Evolutionary conservation across 805 yeast species (phyloP).

Genomic region (Zygosaccharomyces lentus): DNA sequence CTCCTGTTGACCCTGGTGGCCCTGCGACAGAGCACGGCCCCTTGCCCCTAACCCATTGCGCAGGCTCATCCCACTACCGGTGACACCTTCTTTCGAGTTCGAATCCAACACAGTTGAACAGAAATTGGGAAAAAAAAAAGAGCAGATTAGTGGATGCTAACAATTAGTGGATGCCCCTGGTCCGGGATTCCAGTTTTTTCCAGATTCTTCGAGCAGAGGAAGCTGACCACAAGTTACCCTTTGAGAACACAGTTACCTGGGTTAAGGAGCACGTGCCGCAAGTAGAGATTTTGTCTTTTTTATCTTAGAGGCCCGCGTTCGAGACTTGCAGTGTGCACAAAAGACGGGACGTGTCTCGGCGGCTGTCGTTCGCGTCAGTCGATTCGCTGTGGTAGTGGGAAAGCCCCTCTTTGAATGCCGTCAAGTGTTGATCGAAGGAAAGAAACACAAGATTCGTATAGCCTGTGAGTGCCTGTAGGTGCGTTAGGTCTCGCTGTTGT

Average conservation of each 20-base stretch:
- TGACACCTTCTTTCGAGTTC: background rate
- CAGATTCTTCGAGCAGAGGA: background rate
- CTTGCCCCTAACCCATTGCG: background rate
- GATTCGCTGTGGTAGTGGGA: slow-evolving; percentile 13
- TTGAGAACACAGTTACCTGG: background rate
- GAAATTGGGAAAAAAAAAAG: background rate
- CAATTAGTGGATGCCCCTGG: slow-evolving; percentile 6
- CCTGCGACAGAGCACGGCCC: background rate
- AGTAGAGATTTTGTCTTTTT: background rate
- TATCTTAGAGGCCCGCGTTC: background rate
- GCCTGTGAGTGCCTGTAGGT: slow-evolving; percentile 18
- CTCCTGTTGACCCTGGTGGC: slow-evolving; percentile 2
- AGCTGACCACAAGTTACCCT: background rate
- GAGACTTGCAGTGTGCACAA: background rate
- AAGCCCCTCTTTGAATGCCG: slow-evolving; percentile 22
- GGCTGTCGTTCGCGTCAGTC: slow-evolving; percentile 6
- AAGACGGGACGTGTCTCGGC: slow-evolving; percentile 6
- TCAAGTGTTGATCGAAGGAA: slow-evolving; percentile 19
- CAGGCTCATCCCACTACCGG: slow-evolving; percentile 5
- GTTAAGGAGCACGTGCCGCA: background rate
- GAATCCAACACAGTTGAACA: background rate
- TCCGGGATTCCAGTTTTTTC: slow-evolving; percentile 7
- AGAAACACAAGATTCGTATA: slow-evolving; percentile 14
- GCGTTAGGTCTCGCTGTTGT: background rate
- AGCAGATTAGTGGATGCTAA: slow-evolving; percentile 5